These are phyloP conservation scores for Aspergillus sclerotioniger DNA, from an alignment of 495 filamentous ascomycete species.

Conservation along the genomic window DNA sequence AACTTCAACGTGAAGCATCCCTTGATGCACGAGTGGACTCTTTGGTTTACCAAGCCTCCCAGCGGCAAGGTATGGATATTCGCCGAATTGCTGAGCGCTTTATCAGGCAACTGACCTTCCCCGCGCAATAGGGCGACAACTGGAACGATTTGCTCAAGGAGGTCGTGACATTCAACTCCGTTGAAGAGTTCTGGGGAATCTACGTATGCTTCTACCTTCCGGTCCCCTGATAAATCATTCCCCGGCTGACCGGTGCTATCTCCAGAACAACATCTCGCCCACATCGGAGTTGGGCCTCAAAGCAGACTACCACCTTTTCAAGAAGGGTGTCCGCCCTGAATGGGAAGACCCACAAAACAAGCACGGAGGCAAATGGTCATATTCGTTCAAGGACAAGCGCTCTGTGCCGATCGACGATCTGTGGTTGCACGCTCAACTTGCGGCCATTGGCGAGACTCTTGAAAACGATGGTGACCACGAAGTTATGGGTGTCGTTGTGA, in stretches of 20 bases:
- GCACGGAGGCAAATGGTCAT: constrained; percentile 98
- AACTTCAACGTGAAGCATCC: constrained; percentile 99
- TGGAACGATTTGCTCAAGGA: constrained; percentile 98
- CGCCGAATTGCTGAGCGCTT: neutral
- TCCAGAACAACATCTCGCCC: constrained; percentile 95
- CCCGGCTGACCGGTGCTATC: constrained; percentile 17
- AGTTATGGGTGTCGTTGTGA: constrained; percentile 99
- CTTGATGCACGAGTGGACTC: constrained; percentile 91
- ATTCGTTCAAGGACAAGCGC: constrained; percentile 94
- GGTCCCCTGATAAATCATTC: neutral
- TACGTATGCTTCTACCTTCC: constrained; percentile 64
- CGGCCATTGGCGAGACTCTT: constrained; percentile 96
- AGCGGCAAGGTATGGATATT: constrained; percentile 76
- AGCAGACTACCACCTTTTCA: constrained; percentile 99
- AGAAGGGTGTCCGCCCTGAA: constrained; percentile 91
- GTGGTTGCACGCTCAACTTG: constrained; percentile 95
- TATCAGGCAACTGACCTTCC: constrained; percentile 14
- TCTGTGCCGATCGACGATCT: constrained; percentile 86
- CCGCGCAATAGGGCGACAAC: constrained; percentile 72
- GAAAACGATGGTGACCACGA: constrained; percentile 89
- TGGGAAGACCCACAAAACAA: constrained; percentile 99
- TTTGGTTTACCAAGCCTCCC: constrained; percentile 99
- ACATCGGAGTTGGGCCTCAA: constrained; percentile 94
- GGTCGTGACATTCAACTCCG: constrained; percentile 96
- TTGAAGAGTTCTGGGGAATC: constrained; percentile 99